phyloP scores from a whole-genome alignment of 2,329 filamentous ascomycete species.

The Monilinia fructigena region DNA sequence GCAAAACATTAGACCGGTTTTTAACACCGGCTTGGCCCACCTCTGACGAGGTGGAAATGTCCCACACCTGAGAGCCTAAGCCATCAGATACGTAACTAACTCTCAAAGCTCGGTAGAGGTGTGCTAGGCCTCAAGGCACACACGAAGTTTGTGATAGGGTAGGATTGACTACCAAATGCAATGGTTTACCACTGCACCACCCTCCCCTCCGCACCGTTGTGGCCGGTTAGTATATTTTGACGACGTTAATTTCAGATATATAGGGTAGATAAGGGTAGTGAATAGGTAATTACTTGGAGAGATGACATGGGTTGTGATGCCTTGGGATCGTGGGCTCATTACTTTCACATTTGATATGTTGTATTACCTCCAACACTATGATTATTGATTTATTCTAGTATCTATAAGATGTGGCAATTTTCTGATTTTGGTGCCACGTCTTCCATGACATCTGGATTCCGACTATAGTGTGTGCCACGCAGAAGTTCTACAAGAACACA shows the following conservation, averaged over 20 bases:
- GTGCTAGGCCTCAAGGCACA: background rate
- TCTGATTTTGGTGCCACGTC: no score
- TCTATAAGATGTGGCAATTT: no score
- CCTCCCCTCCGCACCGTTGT: background rate
- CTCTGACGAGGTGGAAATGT: background rate
- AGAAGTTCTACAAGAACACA: no score
- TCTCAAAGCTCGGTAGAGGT: background rate
- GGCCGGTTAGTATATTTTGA: background rate
- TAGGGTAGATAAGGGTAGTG: background rate
- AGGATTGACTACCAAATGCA: conserved; percentile 1
- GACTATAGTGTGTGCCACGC: no score
- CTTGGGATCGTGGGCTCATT: background rate
- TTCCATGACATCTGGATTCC: no score
- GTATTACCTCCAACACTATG: background rate
- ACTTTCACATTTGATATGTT: background rate
- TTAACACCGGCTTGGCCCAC: background rate
- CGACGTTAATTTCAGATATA: background rate
- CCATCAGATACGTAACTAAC: background rate
- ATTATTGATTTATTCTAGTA: no score
- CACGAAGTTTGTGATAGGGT: background rate
- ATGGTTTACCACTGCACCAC: conserved; percentile 2
- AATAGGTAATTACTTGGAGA: background rate
- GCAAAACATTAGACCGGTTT: background rate
- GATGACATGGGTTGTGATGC: background rate
- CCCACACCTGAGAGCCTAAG: background rate